Evolutionary conservation across 805 yeast species (phyloP).

Genomic region (Zygoascus tannicola): DNA sequence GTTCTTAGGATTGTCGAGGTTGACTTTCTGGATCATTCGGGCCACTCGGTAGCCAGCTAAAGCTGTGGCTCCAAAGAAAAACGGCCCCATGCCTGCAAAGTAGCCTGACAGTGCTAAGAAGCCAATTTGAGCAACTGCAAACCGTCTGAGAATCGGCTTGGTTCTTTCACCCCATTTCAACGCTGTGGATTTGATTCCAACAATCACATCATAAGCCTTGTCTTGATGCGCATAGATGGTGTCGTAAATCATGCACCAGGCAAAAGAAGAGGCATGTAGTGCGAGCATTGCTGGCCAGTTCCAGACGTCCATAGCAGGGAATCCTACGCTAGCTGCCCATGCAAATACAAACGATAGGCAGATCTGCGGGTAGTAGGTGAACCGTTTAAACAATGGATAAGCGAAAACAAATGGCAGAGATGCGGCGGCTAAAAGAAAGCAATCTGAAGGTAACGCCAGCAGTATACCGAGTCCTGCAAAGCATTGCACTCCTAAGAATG

Average conservation of each 20-base stretch:
- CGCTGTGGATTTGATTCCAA: slow-evolving; percentile 94
- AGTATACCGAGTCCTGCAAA: slow-evolving; percentile 64
- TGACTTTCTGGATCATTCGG: slow-evolving; percentile 60
- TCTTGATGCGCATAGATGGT: slow-evolving; percentile 98
- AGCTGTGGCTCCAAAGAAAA: slow-evolving; percentile 56
- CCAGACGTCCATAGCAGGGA: slow-evolving; percentile 91
- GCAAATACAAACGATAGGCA: slow-evolving; percentile 73
- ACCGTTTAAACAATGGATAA: slow-evolving; percentile 88
- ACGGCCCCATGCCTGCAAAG: slow-evolving; percentile 77
- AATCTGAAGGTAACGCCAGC: slow-evolving; percentile 63
- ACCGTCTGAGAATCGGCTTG: slow-evolving; percentile 54
- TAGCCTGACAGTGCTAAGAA: slow-evolving; percentile 60
- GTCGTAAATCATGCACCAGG: slow-evolving; percentile 95
- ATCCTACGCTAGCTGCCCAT: slow-evolving; percentile 92
- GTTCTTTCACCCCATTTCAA: slow-evolving; percentile 84
- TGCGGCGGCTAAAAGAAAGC: slow-evolving; percentile 74
- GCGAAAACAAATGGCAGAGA: slow-evolving; percentile 73
- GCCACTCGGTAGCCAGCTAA: slow-evolving; percentile 62
- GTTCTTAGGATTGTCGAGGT: slow-evolving; percentile 65
- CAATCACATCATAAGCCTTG: slow-evolving; percentile 73
- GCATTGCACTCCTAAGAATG: slow-evolving; percentile 66
- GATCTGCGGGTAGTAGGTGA: slow-evolving; percentile 92
- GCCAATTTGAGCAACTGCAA: slow-evolving; percentile 60
- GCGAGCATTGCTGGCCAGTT: slow-evolving; percentile 69
- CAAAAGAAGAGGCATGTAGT: slow-evolving; percentile 61